Percentiles rank a stretch among this genome's conserved stretches.
Conservation (phyloP, 352 stramenopile genomes). For the Saprolegnia diclina region DNA sequence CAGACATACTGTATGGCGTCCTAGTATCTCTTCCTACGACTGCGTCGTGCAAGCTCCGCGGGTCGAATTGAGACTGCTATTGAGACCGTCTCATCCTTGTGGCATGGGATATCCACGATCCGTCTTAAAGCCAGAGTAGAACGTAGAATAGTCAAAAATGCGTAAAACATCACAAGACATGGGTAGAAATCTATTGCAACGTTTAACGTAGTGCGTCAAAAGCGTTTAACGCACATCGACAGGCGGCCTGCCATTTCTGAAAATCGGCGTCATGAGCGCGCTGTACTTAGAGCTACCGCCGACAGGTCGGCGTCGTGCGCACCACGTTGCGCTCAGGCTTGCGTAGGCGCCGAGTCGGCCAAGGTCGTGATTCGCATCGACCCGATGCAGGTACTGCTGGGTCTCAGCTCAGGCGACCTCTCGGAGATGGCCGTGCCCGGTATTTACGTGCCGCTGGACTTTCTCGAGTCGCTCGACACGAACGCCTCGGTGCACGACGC, state of each 20-base stretch:
- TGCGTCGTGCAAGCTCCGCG: too few species aligned
- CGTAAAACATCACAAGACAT: too few species aligned
- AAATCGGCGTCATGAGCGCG: background rate
- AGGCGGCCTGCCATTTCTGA: background rate
- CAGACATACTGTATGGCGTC: too few species aligned
- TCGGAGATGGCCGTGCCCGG: background rate
- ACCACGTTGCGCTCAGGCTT: background rate
- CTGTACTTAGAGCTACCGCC: conserved; percentile 5
- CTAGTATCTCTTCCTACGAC: too few species aligned
- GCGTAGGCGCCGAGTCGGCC: conserved; percentile 2
- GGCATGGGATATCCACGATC: too few species aligned
- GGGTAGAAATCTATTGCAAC: too few species aligned
- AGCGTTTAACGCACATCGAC: too few species aligned
- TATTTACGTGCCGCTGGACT: conserved; percentile 9
- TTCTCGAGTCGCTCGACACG: conserved; percentile 15
- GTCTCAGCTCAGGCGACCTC: background rate
- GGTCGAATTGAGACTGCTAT: too few species aligned
- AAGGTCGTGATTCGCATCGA: conserved; percentile 14
- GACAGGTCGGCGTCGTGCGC: background rate
- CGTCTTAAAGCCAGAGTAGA: too few species aligned
- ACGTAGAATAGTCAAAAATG: too few species aligned
- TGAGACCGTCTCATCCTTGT: too few species aligned
- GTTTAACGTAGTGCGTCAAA: too few species aligned
- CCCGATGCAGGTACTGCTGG: conserved; percentile 9
- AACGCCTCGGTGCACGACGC: conserved; percentile 6